Conservation (phyloP, 2,329 filamentous ascomycete species). For the Proliferodiscus dingleyae region DNA sequence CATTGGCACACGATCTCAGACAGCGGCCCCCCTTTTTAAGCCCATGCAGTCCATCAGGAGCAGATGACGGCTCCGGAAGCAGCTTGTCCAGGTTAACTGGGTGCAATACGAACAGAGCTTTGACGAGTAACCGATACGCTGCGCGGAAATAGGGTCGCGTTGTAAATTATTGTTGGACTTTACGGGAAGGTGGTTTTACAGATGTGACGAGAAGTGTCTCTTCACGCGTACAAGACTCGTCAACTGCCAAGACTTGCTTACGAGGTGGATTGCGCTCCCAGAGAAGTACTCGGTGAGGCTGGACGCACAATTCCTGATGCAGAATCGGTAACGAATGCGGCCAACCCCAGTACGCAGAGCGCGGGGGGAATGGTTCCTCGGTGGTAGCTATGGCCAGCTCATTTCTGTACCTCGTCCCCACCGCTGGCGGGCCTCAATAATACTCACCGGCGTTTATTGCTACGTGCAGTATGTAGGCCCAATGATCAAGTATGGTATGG, state of each 20-base stretch:
- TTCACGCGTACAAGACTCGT: slow-evolving; percentile 3
- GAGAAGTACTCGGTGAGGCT: slow-evolving; percentile 13
- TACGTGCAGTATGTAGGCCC: neutral
- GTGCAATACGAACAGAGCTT: neutral
- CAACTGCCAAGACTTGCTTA: slow-evolving; percentile 5
- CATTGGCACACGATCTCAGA: neutral
- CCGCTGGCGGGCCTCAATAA: neutral
- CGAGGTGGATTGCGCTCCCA: neutral
- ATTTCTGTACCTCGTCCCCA: neutral
- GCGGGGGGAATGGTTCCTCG: neutral
- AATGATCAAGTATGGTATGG: neutral
- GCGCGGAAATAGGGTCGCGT: neutral
- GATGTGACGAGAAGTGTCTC: neutral
- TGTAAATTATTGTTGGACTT: neutral
- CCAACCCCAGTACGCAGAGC: neutral
- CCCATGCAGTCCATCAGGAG: neutral
- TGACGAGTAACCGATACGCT: neutral
- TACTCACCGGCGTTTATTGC: slow-evolving; percentile 3
- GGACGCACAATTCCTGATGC: neutral
- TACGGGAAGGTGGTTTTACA: neutral
- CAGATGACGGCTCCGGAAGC: neutral
- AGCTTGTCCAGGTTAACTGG: neutral
- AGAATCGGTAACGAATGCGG: neutral
- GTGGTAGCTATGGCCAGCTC: neutral
- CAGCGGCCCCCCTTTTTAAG: neutral